A percentile compares a stretch with the other conserved stretches of the same genome.
phyloP scores from a whole-genome alignment of 768 basidiomycete genomes.

The Russula olivacea region DNA sequence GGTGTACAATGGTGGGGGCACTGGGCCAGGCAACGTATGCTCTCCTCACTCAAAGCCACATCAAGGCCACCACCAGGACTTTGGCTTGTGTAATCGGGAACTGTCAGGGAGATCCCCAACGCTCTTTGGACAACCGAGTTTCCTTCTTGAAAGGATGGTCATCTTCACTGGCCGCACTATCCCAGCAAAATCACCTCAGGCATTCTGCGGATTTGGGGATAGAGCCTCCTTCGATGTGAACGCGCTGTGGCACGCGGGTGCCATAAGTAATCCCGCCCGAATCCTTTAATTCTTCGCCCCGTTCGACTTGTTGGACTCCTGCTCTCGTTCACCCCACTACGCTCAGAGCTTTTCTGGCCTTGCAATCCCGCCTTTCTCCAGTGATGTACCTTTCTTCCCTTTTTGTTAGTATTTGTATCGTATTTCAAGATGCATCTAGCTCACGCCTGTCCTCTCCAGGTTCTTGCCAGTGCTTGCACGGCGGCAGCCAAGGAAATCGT shows the following conservation, averaged over 20 bases:
- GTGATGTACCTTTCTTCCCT: not conserved
- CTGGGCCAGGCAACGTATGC: not conserved
- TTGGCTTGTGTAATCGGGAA: not conserved
- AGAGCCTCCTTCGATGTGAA: not conserved
- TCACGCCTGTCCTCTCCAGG: slow-evolving; percentile 12
- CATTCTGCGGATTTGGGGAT: not conserved
- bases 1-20: too few relatives aligned
- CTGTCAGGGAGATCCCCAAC: not conserved
- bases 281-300: slow-evolving; percentile 1
- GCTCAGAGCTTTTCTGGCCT: not conserved
- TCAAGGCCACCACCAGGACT: not conserved
- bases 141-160: not conserved
- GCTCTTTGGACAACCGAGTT: not conserved
- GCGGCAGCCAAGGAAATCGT: slow-evolving; percentile 37
- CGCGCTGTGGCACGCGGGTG: not conserved
- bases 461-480: slow-evolving; percentile 22
- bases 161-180: not conserved
- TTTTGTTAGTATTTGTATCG: slow-evolving; percentile 5
- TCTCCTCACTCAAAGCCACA: not conserved
- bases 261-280: slow-evolving; percentile 1
- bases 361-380: not conserved
- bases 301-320: not conserved
- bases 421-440: not conserved
- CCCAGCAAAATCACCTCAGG: not conserved
- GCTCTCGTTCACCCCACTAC: not conserved